Conservation (phyloP, 2,329 filamentous ascomycete species). For the Fusarium staphyleae region DNA sequence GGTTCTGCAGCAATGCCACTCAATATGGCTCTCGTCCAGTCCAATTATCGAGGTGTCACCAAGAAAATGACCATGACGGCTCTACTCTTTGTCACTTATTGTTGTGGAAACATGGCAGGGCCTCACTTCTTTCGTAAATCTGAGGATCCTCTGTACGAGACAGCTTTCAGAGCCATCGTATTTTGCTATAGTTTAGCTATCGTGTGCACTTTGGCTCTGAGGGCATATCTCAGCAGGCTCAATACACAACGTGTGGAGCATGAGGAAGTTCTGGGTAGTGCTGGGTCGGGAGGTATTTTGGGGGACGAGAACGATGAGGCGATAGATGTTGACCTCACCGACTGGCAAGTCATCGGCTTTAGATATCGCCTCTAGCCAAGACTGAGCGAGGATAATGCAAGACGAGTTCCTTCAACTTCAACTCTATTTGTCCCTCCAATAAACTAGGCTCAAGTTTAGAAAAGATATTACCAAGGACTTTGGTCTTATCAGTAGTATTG, state of each 20-base stretch:
- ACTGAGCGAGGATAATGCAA: not conserved
- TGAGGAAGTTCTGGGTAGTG: slow-evolving; percentile 56
- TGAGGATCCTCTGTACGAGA: slow-evolving; percentile 60
- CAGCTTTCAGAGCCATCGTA: slow-evolving; percentile 63
- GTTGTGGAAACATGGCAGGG: slow-evolving; percentile 62
- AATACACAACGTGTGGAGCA: slow-evolving; percentile 52
- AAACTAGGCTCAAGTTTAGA: too few relatives aligned
- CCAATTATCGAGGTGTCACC: slow-evolving; percentile 63
- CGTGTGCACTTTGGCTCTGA: slow-evolving; percentile 51
- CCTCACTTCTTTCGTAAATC: slow-evolving; percentile 60
- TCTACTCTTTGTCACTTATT: slow-evolving; percentile 63
- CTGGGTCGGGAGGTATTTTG: slow-evolving; percentile 51
- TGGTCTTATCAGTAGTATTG: too few relatives aligned
- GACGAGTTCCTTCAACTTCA: too few relatives aligned
- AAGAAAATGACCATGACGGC: slow-evolving; percentile 68
- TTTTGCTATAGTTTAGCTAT: slow-evolving; percentile 62
- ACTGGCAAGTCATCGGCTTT: slow-evolving; percentile 66
- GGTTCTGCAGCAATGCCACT: slow-evolving; percentile 63
- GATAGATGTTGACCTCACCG: slow-evolving; percentile 57
- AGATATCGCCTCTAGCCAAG: slow-evolving; percentile 58
- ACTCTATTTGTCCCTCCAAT: too few relatives aligned
- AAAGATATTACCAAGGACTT: not conserved
- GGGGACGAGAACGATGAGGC: slow-evolving; percentile 38
- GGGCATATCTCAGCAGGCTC: slow-evolving; percentile 55
- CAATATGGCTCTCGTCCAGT: slow-evolving; percentile 61